Conservation (phyloP, 768 basidiomycete genomes). For the Hysterangium stoloniferum region DNA sequence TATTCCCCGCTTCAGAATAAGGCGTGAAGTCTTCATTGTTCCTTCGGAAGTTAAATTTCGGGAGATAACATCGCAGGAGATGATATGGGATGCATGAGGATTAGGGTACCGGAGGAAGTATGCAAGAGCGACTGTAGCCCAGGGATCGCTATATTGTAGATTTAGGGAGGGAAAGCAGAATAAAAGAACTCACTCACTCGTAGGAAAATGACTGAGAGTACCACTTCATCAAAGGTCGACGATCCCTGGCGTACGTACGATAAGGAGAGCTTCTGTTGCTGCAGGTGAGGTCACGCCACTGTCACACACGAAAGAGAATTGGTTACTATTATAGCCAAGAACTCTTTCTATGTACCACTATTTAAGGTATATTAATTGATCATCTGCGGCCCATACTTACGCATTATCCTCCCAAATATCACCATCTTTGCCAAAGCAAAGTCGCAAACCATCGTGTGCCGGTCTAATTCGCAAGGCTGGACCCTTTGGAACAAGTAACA, state of each 20-base stretch:
- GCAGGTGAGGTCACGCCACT: slow-evolving; percentile 12
- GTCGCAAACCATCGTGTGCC: slow-evolving; percentile 64
- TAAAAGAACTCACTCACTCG: slow-evolving; percentile 40
- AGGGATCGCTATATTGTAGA: slow-evolving; percentile 65
- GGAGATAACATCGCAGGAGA: slow-evolving; percentile 93
- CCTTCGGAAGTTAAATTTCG: slow-evolving; percentile 67
- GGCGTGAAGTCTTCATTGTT: slow-evolving; percentile 75
- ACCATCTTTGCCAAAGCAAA: slow-evolving; percentile 37
- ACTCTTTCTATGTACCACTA: background rate
- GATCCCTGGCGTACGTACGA: slow-evolving; percentile 31
- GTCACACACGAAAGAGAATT: no score
- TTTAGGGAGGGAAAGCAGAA: slow-evolving; percentile 14
- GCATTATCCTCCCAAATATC: slow-evolving; percentile 41
- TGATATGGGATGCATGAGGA: slow-evolving; percentile 86
- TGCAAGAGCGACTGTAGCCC: slow-evolving; percentile 87
- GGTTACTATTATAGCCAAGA: no score
- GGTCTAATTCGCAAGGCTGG: slow-evolving; percentile 54
- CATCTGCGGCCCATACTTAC: slow-evolving; percentile 28
- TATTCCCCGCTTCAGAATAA: slow-evolving; percentile 89
- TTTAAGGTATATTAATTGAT: background rate
- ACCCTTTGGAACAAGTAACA: slow-evolving; percentile 13
- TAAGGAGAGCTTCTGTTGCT: slow-evolving; percentile 23
- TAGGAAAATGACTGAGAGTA: slow-evolving; percentile 50
- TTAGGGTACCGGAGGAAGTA: slow-evolving; percentile 96
- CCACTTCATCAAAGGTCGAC: slow-evolving; percentile 37